A percentile compares a stretch with the other conserved stretches of the same genome.
These are phyloP conservation scores for Teunomyces aglyptinius DNA, from an alignment of 805 yeast species.

Conservation along the genomic window DNA sequence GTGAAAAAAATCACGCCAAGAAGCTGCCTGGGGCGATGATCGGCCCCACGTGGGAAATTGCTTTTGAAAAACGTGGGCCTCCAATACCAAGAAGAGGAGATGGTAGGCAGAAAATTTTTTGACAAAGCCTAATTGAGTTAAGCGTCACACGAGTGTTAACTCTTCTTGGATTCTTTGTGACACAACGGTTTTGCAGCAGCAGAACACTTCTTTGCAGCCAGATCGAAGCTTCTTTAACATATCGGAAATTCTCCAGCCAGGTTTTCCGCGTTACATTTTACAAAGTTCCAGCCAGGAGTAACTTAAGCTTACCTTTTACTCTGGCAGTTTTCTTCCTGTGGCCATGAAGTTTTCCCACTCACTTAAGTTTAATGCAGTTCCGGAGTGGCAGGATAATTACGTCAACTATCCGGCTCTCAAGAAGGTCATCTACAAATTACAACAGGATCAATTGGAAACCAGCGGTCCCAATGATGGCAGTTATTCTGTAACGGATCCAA, in stretches of 20 bases:
- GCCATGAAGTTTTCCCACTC: slow-evolving; percentile 53
- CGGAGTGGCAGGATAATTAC: slow-evolving; percentile 51
- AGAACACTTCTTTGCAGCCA: slow-evolving; percentile 2
- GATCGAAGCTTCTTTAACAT: not conserved
- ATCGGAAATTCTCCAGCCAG: not conserved
- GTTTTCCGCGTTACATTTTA: not conserved
- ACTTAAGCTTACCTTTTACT: not conserved
- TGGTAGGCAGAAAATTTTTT: slow-evolving; percentile 3
- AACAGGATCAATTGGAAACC: slow-evolving; percentile 33
- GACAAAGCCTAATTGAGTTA: slow-evolving; percentile 5
- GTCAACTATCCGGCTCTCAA: slow-evolving; percentile 50
- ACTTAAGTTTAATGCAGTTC: slow-evolving; percentile 51
- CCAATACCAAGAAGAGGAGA: not conserved
- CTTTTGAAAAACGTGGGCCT: slow-evolving; percentile 4
- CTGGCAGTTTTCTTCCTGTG: not conserved
- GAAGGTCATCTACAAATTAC: slow-evolving; percentile 54
- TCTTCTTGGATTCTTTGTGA: not conserved
- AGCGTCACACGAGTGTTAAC: slow-evolving; percentile 5
- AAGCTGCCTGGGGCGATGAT: not conserved
- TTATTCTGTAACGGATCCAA: slow-evolving; percentile 15
- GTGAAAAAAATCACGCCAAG: not conserved
- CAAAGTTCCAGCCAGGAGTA: not conserved
- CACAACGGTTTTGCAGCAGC: slow-evolving; percentile 4
- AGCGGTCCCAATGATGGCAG: slow-evolving; percentile 25
- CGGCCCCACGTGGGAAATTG: slow-evolving; percentile 11